Evolutionary conservation across 176 grass and related monocot genomes (phyloP).

Genomic region (Neostapfia colusana): DNA sequence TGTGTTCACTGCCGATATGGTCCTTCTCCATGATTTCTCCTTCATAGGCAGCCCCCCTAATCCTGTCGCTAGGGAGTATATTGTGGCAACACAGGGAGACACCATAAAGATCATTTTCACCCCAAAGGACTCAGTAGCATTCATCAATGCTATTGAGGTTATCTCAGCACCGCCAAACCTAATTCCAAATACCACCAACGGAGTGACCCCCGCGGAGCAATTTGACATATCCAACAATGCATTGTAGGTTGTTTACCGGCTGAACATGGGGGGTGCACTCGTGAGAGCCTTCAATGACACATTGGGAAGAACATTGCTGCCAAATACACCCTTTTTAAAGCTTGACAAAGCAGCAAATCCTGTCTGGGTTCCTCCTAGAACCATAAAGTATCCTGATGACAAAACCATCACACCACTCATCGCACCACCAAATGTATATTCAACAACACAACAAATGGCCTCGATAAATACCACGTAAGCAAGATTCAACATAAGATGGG

Average conservation of each 20-base stretch:
- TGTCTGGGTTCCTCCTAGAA: slow-evolving; percentile 57
- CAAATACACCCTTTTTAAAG: slow-evolving; percentile 65
- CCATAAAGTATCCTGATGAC: slow-evolving; percentile 78
- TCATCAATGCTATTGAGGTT: slow-evolving; percentile 90
- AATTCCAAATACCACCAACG: slow-evolving; percentile 60
- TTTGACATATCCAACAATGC: slow-evolving; percentile 67
- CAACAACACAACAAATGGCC: slow-evolving; percentile 70
- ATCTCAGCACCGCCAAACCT: slow-evolving; percentile 65
- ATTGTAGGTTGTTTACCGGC: slow-evolving; percentile 70
- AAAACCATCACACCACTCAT: slow-evolving; percentile 60
- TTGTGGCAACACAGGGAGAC: slow-evolving; percentile 51
- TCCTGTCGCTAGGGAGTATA: slow-evolving; percentile 68
- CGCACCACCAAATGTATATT: slow-evolving; percentile 73
- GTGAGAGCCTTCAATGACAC: slow-evolving; percentile 73
- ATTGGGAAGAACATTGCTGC: slow-evolving; percentile 62
- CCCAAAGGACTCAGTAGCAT: slow-evolving; percentile 71
- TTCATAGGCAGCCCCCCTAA: slow-evolving; percentile 50
- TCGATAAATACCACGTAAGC: slow-evolving; percentile 58
- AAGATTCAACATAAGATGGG: slow-evolving; percentile 83
- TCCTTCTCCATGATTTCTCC: slow-evolving; percentile 94
- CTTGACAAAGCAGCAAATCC: slow-evolving; percentile 53
- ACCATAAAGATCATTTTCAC: slow-evolving; percentile 68
- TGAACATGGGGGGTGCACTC: slow-evolving; percentile 70
- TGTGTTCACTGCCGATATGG: slow-evolving; percentile 61
- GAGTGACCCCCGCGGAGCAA: slow-evolving; percentile 42